A percentile compares a stretch with the other conserved stretches of the same genome.
Evolutionary conservation across 2,329 filamentous ascomycete species (phyloP).

Genomic region (Sporothrix mexicana): DNA sequence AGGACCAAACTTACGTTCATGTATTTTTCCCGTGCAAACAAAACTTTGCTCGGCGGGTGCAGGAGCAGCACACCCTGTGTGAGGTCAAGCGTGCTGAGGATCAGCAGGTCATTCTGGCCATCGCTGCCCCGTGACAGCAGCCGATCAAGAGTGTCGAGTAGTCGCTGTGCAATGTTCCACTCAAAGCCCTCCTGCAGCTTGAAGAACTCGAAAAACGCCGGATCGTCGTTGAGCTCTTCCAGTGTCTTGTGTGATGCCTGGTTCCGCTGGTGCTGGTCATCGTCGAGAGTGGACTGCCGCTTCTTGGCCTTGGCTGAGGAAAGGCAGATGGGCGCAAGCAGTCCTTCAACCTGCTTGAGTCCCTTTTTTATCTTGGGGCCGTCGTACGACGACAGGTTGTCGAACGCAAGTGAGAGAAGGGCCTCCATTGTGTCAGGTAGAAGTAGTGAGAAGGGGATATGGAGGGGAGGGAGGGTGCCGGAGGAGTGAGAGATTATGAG

Average conservation of each 20-base stretch:
- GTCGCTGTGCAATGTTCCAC: constrained; percentile 90
- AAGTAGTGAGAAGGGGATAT: neutral
- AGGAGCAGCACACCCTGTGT: constrained; percentile 87
- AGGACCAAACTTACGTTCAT: constrained; percentile 73
- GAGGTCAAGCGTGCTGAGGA: constrained; percentile 84
- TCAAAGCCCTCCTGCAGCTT: constrained; percentile 96
- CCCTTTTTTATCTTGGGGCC: constrained; percentile 90
- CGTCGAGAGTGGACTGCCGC: constrained; percentile 22
- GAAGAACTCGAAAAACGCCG: constrained; percentile 94
- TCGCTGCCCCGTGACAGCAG: constrained; percentile 41
- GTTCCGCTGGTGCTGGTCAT: constrained; percentile 45
- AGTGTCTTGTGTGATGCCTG: constrained; percentile 62
- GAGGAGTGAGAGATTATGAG: neutral
- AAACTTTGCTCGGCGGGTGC: constrained; percentile 84
- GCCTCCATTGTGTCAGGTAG: constrained; percentile 73
- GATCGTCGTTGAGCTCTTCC: constrained; percentile 75
- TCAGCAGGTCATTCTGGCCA: constrained; percentile 84
- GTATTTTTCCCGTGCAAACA: constrained; percentile 87
- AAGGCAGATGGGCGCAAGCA: constrained; percentile 93
- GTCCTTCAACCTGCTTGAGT: constrained; percentile 88
- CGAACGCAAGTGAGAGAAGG: constrained; percentile 89
- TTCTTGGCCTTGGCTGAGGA: constrained; percentile 52
- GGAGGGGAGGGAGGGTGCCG: neutral
- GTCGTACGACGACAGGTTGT: constrained; percentile 94
- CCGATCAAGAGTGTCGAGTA: constrained; percentile 63